Evolutionary conservation across 1,284 basidiomycete genomes (phyloP).

Genomic region (Naganishia sp.): DNA sequence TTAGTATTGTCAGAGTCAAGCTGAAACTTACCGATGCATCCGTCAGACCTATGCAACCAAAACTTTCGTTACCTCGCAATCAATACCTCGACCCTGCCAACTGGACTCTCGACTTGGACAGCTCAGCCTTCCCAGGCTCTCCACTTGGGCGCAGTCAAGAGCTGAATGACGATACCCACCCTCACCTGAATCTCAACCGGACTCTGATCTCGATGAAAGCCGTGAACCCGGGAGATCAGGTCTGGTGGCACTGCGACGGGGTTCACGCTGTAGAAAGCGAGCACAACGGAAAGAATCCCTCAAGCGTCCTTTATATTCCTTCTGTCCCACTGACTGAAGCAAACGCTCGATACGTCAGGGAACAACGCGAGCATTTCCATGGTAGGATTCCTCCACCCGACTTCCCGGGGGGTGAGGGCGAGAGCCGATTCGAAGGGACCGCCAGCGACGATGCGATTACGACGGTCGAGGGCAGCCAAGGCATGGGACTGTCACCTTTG

Average conservation of each 20-base stretch:
- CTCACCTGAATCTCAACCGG: constrained; percentile 65
- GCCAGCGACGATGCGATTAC: constrained; percentile 57
- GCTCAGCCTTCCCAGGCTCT: constrained; percentile 65
- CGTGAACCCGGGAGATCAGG: constrained; percentile 71
- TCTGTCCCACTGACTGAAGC: constrained; percentile 67
- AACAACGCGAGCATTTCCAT: constrained; percentile 63
- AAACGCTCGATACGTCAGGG: constrained; percentile 66
- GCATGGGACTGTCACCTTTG: constrained; percentile 52
- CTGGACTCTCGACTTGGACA: constrained; percentile 66
- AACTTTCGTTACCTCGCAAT: constrained; percentile 11
- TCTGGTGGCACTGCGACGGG: constrained; percentile 61
- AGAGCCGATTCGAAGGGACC: constrained; percentile 62
- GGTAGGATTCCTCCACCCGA: constrained; percentile 67
- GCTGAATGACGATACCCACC: constrained; percentile 65
- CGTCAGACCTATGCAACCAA: constrained; percentile 18
- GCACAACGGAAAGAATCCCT: constrained; percentile 65
- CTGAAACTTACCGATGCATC: not conserved
- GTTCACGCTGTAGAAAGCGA: constrained; percentile 70
- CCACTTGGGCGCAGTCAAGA: constrained; percentile 66
- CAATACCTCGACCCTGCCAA: constrained; percentile 59
- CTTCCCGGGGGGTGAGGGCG: constrained; percentile 73
- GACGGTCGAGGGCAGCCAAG: constrained; percentile 57
- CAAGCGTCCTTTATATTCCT: constrained; percentile 77
- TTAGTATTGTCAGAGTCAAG: not conserved
- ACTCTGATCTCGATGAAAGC: constrained; percentile 74